phyloP scores from a whole-genome alignment of 164 flowering plant species.

The Vitis labrusca region DNA sequence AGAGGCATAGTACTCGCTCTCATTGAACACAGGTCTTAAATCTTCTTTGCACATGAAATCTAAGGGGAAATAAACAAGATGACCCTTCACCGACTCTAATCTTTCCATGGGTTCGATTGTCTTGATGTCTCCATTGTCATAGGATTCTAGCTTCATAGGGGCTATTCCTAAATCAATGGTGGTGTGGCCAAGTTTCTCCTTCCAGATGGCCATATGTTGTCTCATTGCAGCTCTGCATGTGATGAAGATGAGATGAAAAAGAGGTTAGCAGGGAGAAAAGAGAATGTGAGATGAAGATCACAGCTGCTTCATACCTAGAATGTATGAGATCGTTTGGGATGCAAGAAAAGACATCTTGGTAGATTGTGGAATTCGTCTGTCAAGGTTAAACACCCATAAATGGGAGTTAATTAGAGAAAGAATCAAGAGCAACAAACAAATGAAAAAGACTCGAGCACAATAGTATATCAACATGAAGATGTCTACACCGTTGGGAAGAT shows the following conservation, averaged over 20 bases:
- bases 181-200: constrained; percentile 78
- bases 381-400: background rate
- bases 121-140: constrained; percentile 62
- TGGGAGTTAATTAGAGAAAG: background rate
- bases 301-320: constrained; percentile 54
- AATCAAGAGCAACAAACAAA: background rate
- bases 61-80: constrained; percentile 89
- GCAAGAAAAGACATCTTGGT: constrained; percentile 93
- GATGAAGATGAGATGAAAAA: background rate
- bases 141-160: constrained; percentile 62
- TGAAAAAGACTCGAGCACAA: background rate
- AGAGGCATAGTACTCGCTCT: constrained; percentile 90
- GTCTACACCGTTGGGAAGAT: background rate
- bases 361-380: constrained; percentile 83
- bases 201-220: constrained; percentile 68
- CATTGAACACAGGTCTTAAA: constrained; percentile 91
- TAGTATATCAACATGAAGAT: background rate
- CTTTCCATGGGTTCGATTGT: constrained; percentile 68
- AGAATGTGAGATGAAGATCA: background rate
- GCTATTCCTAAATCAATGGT: constrained; percentile 97
- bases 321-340: constrained; percentile 87
- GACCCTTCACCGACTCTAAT: constrained; percentile 68
- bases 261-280: background rate
- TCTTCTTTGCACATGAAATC: constrained; percentile 92
- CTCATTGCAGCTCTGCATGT: constrained; percentile 66